phyloP scores from a whole-genome alignment of 768 basidiomycete species.

The Pisolithus marmoratus region DNA sequence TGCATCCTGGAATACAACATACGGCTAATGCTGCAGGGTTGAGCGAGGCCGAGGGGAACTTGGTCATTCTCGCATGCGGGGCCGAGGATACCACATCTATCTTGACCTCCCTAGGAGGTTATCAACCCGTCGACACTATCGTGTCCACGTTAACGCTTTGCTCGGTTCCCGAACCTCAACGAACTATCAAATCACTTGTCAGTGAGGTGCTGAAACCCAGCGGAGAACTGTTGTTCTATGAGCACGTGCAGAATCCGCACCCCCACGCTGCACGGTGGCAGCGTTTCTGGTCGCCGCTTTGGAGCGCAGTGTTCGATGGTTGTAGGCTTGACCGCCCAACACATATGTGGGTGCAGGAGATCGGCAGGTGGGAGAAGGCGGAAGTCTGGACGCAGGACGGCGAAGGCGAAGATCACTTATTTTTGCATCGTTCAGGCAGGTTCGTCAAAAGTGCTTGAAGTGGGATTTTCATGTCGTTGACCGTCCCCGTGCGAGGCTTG shows the following conservation, averaged over 20 bases:
- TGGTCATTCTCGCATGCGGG: slow-evolving; percentile 57
- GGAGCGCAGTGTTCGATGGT: slow-evolving; percentile 55
- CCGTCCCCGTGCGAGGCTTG: too few relatives aligned
- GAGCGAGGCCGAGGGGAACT: slow-evolving; percentile 43
- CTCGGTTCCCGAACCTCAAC: slow-evolving; percentile 51
- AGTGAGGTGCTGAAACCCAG: slow-evolving; percentile 54
- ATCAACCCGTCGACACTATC: slow-evolving; percentile 50
- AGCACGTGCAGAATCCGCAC: slow-evolving; percentile 57
- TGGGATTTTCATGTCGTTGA: not conserved
- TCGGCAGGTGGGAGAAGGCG: slow-evolving; percentile 44
- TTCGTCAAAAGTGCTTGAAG: slow-evolving; percentile 39
- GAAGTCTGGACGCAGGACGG: slow-evolving; percentile 44
- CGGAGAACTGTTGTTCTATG: slow-evolving; percentile 60
- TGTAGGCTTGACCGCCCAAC: slow-evolving; percentile 58
- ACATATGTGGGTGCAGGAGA: slow-evolving; percentile 38
- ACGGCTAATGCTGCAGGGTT: slow-evolving; percentile 48
- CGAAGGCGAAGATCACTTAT: slow-evolving; percentile 53
- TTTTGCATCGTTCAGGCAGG: slow-evolving; percentile 53
- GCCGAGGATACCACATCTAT: slow-evolving; percentile 55
- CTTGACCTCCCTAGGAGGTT: slow-evolving; percentile 32
- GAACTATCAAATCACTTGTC: slow-evolving; percentile 41
- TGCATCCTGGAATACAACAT: slow-evolving; percentile 53
- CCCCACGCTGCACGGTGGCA: slow-evolving; percentile 68
- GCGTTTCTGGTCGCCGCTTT: slow-evolving; percentile 64
- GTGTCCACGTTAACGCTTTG: slow-evolving; percentile 64